These are phyloP conservation scores for Naganishia kalamii DNA, from an alignment of 768 basidiomycete species.

Conservation along the genomic window DNA sequence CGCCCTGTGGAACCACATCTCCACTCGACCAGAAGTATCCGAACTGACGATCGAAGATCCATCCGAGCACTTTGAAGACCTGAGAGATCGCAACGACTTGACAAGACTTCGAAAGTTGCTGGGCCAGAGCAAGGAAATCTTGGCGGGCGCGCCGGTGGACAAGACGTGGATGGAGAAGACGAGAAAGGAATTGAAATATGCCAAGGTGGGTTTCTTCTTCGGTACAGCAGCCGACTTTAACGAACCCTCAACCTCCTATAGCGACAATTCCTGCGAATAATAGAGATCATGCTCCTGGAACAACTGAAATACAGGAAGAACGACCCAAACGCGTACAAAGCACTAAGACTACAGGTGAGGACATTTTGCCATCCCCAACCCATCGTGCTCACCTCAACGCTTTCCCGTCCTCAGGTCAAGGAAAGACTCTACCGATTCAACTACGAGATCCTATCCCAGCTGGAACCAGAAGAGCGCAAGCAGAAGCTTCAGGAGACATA, in stretches of 20 bases:
- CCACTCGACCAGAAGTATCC: slow-evolving; percentile 63
- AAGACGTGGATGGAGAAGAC: slow-evolving; percentile 71
- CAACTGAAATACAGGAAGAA: slow-evolving; percentile 55
- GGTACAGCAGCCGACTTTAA: not conserved
- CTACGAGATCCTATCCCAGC: slow-evolving; percentile 78
- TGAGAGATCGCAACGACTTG: slow-evolving; percentile 86
- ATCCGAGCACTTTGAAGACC: slow-evolving; percentile 93
- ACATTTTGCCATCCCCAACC: not conserved
- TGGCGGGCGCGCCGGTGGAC: slow-evolving; percentile 70
- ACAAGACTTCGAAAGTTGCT: slow-evolving; percentile 72
- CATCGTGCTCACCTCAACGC: not conserved
- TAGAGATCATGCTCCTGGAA: slow-evolving; percentile 81
- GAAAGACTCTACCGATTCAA: slow-evolving; percentile 92
- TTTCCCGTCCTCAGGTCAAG: slow-evolving; percentile 56
- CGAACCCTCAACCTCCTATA: slow-evolving; percentile 41
- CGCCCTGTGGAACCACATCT: slow-evolving; percentile 71
- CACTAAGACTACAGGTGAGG: slow-evolving; percentile 65
- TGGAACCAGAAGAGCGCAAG: slow-evolving; percentile 77
- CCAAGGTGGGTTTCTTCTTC: slow-evolving; percentile 56
- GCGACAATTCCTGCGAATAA: slow-evolving; percentile 87
- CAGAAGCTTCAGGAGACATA: slow-evolving; percentile 91
- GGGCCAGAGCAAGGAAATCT: slow-evolving; percentile 55
- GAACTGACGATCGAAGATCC: slow-evolving; percentile 97
- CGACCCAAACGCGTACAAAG: slow-evolving; percentile 55
- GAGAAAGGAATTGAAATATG: slow-evolving; percentile 79